Base-by-base conservation (phyloP, 768 basidiomycete genomes). In the Tulasnella sp. region DNA sequence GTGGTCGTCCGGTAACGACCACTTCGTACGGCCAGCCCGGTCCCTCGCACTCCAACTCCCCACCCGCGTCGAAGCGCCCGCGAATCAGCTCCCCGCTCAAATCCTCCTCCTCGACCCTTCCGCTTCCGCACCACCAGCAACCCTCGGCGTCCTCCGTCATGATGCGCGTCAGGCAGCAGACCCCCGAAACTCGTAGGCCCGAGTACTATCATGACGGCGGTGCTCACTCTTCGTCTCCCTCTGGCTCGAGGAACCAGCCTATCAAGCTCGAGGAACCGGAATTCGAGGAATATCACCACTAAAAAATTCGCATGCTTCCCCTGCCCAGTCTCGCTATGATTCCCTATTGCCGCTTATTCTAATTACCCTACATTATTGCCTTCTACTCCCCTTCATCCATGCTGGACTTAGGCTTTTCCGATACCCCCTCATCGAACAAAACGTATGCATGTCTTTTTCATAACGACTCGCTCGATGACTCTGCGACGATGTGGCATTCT, bases 141-240 rank as follows among this genome's bases (percentile, higher is more conserved):
- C 51, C 73, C 39, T 32, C 40, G 73, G 35, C 46, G 46, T 39
- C 51, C 7, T 51, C 74, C 46, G 39, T 51, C n/a, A 51, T 75
- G 74, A 75, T 75, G 74, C 74, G 74, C 74, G 74, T 75, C 29
- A 48, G 74, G 57, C 74, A 75, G 37, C 74, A 75, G 51, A 75
- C 74, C 11, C 74, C 74, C 74, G 74, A 75, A 51, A 55, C 40
- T n/a, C 74, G 74, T n/a, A 67, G 48, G 70, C 70, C 70, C 70
- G 70, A 71, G 70, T 71, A 61, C n/a, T 61, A 61, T 23, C 57
- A 61, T 29, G 57, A 61, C n/a, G 57, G n/a, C n/a, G 57, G 18
- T 61, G 46, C 46, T 18, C 46, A 18, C 11, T 20, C 10, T 40
- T 40, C 40, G 9, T 40, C 40, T 20, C 51, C 20, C 18, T 26